phyloP scores from a whole-genome alignment of 2,329 filamentous ascomycete genomes.

The Trichoderma pleuroti region DNA sequence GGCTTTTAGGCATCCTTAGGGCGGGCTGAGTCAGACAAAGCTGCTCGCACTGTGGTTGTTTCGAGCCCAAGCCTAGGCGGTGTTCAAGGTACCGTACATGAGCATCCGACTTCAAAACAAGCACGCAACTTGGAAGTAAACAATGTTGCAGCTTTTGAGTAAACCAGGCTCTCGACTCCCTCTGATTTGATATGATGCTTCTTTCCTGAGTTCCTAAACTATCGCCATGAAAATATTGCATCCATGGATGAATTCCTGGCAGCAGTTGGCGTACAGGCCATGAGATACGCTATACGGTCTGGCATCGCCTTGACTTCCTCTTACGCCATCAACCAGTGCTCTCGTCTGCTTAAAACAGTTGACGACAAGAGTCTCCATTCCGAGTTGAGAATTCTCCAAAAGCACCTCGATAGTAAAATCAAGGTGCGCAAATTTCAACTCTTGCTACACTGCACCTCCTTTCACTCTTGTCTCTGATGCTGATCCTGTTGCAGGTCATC shows the following conservation, averaged over 20 bases:
- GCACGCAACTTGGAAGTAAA: neutral
- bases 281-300: slow-evolving; percentile 88
- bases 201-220: neutral
- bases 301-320: slow-evolving; percentile 81
- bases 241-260: slow-evolving; percentile 66
- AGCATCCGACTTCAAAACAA: neutral
- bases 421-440: slow-evolving; percentile 45
- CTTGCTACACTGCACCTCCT: neutral
- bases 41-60: neutral
- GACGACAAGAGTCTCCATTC: slow-evolving; percentile 63
- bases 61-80: neutral
- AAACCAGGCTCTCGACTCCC: neutral
- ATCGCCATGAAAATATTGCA: neutral
- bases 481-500: slow-evolving; percentile 60
- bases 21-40: neutral
- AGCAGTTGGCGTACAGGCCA: slow-evolving; percentile 62
- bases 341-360: slow-evolving; percentile 72
- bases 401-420: slow-evolving; percentile 79
- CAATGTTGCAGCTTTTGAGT: neutral
- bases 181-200: neutral
- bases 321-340: slow-evolving; percentile 80
- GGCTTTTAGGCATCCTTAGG: neutral
- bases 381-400: slow-evolving; percentile 69
- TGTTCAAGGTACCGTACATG: neutral
- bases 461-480: neutral